A percentile compares a stretch with the other conserved stretches of the same genome.
phyloP scores from a whole-genome alignment of 257 asterid species.

The Solanum neorickii region DNA sequence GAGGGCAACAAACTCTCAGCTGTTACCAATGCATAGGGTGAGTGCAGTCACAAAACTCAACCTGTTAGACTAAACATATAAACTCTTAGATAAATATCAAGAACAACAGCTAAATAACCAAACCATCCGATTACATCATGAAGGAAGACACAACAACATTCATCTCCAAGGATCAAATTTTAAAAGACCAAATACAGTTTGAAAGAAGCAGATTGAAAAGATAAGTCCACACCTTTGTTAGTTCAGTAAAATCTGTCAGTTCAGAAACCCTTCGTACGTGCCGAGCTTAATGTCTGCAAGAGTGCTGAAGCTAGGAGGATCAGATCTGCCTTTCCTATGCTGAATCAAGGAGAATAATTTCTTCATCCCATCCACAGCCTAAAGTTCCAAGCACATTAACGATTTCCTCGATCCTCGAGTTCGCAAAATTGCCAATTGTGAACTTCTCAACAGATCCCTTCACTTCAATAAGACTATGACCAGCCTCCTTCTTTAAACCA shows the following conservation, averaged over 20 bases:
- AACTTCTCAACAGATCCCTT: conserved; percentile 35
- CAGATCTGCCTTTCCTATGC: not conserved
- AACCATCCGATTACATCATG: not conserved
- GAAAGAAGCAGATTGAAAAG: not conserved
- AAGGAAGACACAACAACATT: not conserved
- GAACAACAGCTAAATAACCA: not conserved
- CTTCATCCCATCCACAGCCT: conserved; percentile 23
- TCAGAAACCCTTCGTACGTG: not conserved
- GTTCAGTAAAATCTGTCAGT: not conserved
- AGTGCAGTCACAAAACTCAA: not conserved
- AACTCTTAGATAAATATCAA: not conserved
- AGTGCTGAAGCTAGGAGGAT: not conserved
- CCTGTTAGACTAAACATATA: not conserved
- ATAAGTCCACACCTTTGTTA: not conserved
- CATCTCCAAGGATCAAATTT: not conserved
- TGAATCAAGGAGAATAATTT: conserved; percentile 1
- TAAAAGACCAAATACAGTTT: not conserved
- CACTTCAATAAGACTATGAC: conserved; percentile 37
- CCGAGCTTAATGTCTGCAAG: not conserved
- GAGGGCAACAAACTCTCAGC: not conserved
- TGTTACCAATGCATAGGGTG: not conserved
- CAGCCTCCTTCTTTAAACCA: conserved; percentile 57
- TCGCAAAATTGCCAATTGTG: conserved; percentile 39
- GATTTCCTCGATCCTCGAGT: conserved; percentile 36
- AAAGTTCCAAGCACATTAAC: conserved; percentile 21